Evolutionary conservation across 306 rosid genomes (phyloP).

Genomic region (Vigna hirtella): DNA sequence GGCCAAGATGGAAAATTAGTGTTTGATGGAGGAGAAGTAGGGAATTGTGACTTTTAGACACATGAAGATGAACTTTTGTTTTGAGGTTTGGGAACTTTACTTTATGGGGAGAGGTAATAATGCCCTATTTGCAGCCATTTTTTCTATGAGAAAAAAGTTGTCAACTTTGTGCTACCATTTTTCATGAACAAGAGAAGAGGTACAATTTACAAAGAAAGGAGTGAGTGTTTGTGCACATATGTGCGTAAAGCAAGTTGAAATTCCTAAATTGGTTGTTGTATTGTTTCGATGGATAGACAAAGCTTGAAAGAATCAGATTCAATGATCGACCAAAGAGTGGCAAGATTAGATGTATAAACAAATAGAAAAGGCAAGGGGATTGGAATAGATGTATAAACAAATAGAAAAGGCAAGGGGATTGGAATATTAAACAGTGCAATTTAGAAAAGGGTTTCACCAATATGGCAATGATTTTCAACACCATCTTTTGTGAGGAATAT

Average conservation of each 20-base stretch:
- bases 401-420: not conserved
- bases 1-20: constrained; percentile 19
- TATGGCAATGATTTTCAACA: constrained; percentile 18
- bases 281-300: constrained; percentile 15
- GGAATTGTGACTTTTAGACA: not conserved
- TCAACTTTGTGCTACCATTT: not conserved
- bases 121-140: constrained; percentile 19
- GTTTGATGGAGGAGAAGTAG: not conserved
- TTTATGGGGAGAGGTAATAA: not conserved
- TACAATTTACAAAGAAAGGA: not conserved
- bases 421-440: constrained; percentile 1
- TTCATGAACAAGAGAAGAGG: not conserved
- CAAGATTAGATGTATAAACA: constrained; percentile 9
- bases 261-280: constrained; percentile 10
- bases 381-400: constrained; percentile 22
- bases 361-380: not conserved
- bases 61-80: constrained; percentile 3
- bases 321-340: constrained; percentile 6
- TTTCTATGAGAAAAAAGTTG: not conserved
- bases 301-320: constrained; percentile 33
- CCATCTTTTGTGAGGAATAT: constrained; percentile 23
- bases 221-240: not conserved
- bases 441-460: constrained; percentile 12
- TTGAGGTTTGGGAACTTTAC: constrained; percentile 33
- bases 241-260: not conserved